Conservation (phyloP, 2,329 filamentous ascomycete species). For the Albophoma yamanashiensis region DNA sequence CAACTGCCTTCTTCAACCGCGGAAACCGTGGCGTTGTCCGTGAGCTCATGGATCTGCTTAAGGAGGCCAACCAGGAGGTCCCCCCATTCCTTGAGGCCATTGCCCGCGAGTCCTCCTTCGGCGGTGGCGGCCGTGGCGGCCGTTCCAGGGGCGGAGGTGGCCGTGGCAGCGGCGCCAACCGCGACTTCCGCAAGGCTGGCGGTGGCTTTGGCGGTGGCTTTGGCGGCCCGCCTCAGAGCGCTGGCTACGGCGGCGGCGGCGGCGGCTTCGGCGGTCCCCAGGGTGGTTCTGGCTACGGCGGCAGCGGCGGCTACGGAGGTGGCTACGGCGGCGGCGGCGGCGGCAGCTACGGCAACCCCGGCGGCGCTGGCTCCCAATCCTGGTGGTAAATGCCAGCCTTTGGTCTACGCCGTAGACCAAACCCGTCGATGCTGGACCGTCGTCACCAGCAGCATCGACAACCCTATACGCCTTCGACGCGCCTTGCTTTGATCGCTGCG, state of each 20-base stretch:
- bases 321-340: constrained; percentile 34
- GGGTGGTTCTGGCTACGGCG: constrained; percentile 27
- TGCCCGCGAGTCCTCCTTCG: constrained; percentile 84
- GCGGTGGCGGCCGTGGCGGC: constrained; percentile 56
- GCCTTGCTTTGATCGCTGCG: constrained; percentile 11
- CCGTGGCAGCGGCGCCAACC: constrained; percentile 62
- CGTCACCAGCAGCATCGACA: constrained; percentile 3
- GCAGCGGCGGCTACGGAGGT: constrained; percentile 27
- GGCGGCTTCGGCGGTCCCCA: constrained; percentile 20
- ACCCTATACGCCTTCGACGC: constrained; percentile 3
- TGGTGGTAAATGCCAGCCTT: constrained; percentile 45
- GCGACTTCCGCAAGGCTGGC: constrained; percentile 78
- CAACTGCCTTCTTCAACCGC: constrained; percentile 99
- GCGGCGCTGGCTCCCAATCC: constrained; percentile 54
- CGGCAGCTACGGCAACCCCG: constrained; percentile 53
- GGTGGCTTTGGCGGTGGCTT: constrained; percentile 27
- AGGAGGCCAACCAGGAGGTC: constrained; percentile 97
- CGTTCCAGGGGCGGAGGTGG: constrained; percentile 44
- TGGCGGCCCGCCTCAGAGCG: constrained; percentile 15
- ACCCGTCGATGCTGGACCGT: not conserved
- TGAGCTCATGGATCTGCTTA: constrained; percentile 92
- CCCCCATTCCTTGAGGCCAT: constrained; percentile 93
- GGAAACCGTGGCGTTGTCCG: constrained; percentile 97
- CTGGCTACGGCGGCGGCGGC: constrained; percentile 30
- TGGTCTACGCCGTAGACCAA: constrained; percentile 30